These are phyloP conservation scores for Aaosphaeria pasadenensis DNA, from an alignment of 2,329 filamentous ascomycete genomes.

Conservation along the genomic window DNA sequence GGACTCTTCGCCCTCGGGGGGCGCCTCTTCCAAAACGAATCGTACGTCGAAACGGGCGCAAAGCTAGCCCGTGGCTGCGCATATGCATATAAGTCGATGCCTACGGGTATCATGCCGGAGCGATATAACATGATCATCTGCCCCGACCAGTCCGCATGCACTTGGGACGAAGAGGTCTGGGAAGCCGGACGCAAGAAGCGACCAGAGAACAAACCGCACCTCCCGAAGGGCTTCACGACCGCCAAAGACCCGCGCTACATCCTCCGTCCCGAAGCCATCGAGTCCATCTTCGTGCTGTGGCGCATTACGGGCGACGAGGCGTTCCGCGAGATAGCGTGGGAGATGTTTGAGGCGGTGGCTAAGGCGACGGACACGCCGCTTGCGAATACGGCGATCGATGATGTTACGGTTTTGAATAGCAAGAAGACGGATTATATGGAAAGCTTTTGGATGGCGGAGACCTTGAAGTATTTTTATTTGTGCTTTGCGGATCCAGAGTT, in stretches of 20 bases:
- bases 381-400: conserved; percentile 43
- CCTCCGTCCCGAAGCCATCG: conserved; percentile 54
- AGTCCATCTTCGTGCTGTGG: conserved; percentile 58
- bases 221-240: conserved; percentile 41
- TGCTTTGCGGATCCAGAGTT: conserved; percentile 43
- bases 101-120: conserved; percentile 60
- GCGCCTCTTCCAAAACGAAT: conserved; percentile 51
- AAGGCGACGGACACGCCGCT: conserved; percentile 39
- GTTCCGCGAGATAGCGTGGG: conserved; percentile 42
- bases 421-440: conserved; percentile 44
- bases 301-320: conserved; percentile 53
- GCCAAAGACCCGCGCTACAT: conserved; percentile 44
- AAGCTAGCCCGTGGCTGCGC: conserved; percentile 59
- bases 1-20: conserved; percentile 59
- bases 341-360: conserved; percentile 44
- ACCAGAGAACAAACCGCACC: conserved; percentile 19
- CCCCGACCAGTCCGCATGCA: conserved; percentile 35
- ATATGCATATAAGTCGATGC: conserved; percentile 56
- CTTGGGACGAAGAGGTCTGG: conserved; percentile 53
- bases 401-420: conserved; percentile 34
- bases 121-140: conserved; percentile 54
- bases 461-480: conserved; percentile 49
- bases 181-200: conserved; percentile 29
- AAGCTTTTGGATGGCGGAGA: conserved; percentile 49
- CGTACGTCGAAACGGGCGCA: conserved; percentile 52